Evolutionary conservation across 495 filamentous ascomycete genomes (phyloP).

Genomic region (Penicillium tannophilum): DNA sequence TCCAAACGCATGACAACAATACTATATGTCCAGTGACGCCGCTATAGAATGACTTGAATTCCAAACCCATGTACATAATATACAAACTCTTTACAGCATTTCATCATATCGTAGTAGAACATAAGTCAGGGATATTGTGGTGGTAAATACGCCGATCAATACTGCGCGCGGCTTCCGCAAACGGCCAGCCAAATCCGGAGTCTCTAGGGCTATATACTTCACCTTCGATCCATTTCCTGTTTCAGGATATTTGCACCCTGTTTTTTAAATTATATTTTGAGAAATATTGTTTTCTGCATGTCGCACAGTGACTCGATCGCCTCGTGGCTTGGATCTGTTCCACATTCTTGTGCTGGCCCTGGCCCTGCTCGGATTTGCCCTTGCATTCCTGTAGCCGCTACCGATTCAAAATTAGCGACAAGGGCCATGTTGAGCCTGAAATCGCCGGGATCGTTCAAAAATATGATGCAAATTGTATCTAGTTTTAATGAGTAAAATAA

Average conservation of each 20-base stretch:
- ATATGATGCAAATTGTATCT: background rate
- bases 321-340: constrained; percentile 23
- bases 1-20: too few species aligned
- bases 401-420: constrained; percentile 15
- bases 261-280: background rate
- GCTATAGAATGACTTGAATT: too few species aligned
- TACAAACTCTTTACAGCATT: background rate
- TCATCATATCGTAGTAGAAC: background rate
- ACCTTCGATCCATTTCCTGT: background rate
- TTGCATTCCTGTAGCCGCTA: constrained; percentile 24
- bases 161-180: constrained; percentile 19
- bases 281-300: background rate
- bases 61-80: too few species aligned
- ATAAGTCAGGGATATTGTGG: background rate
- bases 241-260: background rate
- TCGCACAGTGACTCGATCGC: constrained; percentile 4
- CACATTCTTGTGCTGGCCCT: constrained; percentile 29
- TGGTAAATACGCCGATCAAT: background rate
- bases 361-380: constrained; percentile 12
- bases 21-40: too few species aligned
- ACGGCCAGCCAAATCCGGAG: constrained; percentile 16
- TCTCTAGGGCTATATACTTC: background rate
- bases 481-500: constrained; percentile 7
- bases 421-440: constrained; percentile 5
- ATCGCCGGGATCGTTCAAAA: constrained; percentile 14